These are phyloP conservation scores for Aquanectria penicillioides DNA, from an alignment of 2,329 filamentous ascomycete genomes.

Conservation along the genomic window DNA sequence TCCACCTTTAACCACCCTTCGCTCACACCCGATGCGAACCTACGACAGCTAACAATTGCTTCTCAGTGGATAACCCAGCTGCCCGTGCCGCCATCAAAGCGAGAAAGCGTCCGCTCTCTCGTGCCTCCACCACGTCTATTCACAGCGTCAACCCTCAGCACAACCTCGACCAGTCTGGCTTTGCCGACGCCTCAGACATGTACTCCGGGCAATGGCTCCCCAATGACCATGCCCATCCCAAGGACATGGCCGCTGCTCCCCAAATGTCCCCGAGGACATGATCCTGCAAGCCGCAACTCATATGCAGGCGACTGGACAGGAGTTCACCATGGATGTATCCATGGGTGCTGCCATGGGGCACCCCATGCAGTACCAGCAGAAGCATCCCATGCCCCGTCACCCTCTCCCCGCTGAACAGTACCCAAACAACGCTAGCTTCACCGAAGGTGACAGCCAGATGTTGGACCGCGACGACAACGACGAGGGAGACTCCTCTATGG, in stretches of 20 bases:
- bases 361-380: conserved; percentile 54
- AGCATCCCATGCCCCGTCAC: conserved; percentile 56
- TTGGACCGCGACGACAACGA: conserved; percentile 69
- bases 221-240: conserved; percentile 55
- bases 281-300: conserved; percentile 67
- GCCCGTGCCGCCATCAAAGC: conserved; percentile 50
- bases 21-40: conserved; percentile 20
- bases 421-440: conserved; percentile 62
- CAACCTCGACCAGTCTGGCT: conserved; percentile 59
- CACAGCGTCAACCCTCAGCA: conserved; percentile 64
- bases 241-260: conserved; percentile 53
- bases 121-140: conserved; percentile 66
- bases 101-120: conserved; percentile 62
- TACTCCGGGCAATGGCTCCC: conserved; percentile 62
- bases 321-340: conserved; percentile 59
- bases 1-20: conserved; percentile 4
- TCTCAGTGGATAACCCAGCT: conserved; percentile 42
- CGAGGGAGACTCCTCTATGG: conserved; percentile 62
- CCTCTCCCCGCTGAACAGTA: conserved; percentile 66
- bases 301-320: conserved; percentile 62
- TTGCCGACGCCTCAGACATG: conserved; percentile 54
- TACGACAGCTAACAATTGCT: conserved; percentile 31
- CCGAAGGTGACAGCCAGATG: conserved; percentile 68
- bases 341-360: conserved; percentile 56
- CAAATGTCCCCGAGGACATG: conserved; percentile 69